phyloP scores from a whole-genome alignment of 768 basidiomycete genomes.

The Boletus patriciae region DNA sequence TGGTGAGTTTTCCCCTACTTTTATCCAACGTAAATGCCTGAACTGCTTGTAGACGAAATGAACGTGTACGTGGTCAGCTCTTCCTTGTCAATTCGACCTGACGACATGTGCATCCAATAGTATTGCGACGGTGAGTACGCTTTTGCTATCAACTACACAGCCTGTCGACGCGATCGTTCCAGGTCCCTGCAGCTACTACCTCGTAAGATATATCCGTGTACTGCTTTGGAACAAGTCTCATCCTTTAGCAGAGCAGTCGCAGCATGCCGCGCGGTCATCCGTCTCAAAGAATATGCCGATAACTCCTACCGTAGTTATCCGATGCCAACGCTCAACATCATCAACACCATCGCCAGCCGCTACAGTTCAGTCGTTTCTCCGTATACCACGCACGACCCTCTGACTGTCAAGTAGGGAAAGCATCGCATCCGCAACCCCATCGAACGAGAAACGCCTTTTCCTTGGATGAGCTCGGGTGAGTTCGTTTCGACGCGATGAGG shows the following conservation, averaged over 20 bases:
- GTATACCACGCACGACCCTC: neutral
- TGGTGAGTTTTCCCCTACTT: slow-evolving; percentile 14
- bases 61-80: slow-evolving; percentile 20
- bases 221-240: neutral
- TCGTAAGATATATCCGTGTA: slow-evolving; percentile 45
- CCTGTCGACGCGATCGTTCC: neutral
- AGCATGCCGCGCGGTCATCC: slow-evolving; percentile 66
- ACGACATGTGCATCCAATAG: slow-evolving; percentile 7
- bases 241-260: slow-evolving; percentile 35
- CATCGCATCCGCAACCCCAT: slow-evolving; percentile 4
- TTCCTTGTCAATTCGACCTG: neutral
- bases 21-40: neutral
- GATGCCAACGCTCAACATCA: slow-evolving; percentile 24
- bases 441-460: slow-evolving; percentile 13
- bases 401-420: slow-evolving; percentile 17
- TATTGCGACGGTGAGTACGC: slow-evolving; percentile 24
- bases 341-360: slow-evolving; percentile 20
- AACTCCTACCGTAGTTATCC: slow-evolving; percentile 9
- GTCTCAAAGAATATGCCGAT: slow-evolving; percentile 56
- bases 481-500: neutral
- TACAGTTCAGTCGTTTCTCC: slow-evolving; percentile 11
- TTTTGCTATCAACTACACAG: neutral
- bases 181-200: slow-evolving; percentile 66
- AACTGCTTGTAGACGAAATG: slow-evolving; percentile 23
- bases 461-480: slow-evolving; percentile 22